Evolutionary conservation across 139 green algal genomes (phyloP), one percentile per base, ranked within the genome.

Genomic region (Parachlorella kessleri): DNA sequence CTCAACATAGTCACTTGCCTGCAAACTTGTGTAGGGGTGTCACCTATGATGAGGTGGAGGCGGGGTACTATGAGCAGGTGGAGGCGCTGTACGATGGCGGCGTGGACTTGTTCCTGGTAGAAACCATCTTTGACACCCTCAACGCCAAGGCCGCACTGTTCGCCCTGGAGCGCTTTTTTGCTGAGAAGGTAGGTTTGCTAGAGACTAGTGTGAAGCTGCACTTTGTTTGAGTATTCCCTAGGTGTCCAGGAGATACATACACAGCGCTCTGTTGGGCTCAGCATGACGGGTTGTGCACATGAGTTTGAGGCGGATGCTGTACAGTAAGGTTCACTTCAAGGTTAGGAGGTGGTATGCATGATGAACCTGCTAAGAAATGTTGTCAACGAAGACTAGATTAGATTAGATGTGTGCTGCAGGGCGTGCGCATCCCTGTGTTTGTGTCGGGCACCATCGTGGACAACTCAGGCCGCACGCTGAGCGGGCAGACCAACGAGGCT

Each of bases 61-160:
- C 91, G n/a, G 91, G 94, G 0, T 99, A 99, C 91, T 96, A 94
- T 77, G 85, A 96, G 83, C 96, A 99, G 89, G 84, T 88, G 8
- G 77, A 90, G 59, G 94, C 85, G 3, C 89, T 99, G 82, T 86
- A 93, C 33, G 93, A 93, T 39, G 96, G 94, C 23, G 96, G 95
- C 36, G 92, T 97, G n/a, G 96, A 99, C 85, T n/a, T 99, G 81
- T 94, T 99, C 81, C 84, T 99, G 67, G 94, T 99, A 70, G 96
- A 99, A 88, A 99, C 96, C 38, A 98, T 99, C 88, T 99, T 99
- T 78, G 96, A 99, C 89, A 98, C 96, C 21, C 86, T 97, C 6
- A 99, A 99, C 75, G 94, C 96, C 72, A 98, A 98, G 88, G 95
- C 95, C 28, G 94, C 95, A 26, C 59, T 98, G 72, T 98, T 90